Conservation (phyloP, 306 rosid species). For the Cercis canadensis region DNA sequence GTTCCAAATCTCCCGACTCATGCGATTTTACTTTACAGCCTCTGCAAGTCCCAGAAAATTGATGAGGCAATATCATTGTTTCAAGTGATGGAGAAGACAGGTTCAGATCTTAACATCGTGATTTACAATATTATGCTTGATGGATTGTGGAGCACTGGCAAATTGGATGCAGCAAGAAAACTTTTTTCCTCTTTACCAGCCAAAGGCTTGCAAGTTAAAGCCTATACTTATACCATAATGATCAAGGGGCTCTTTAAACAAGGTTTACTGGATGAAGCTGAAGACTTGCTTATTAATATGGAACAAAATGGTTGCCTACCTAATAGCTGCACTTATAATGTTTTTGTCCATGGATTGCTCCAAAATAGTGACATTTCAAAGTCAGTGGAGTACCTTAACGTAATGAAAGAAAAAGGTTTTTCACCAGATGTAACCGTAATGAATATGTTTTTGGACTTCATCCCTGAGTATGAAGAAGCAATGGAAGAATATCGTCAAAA, state of each 20-base stretch:
- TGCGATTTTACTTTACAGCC: background rate
- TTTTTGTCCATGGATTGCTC: too few species aligned
- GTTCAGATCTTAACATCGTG: background rate
- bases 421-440: background rate
- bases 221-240: too few species aligned
- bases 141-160: background rate
- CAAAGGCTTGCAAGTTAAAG: background rate
- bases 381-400: background rate
- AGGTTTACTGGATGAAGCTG: too few species aligned
- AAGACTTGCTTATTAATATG: background rate
- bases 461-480: background rate
- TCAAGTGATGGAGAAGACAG: background rate
- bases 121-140: background rate
- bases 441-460: background rate
- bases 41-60: background rate
- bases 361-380: too few species aligned
- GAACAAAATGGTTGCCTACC: background rate
- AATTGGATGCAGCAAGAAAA: background rate
- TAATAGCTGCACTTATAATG: background rate
- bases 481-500: background rate
- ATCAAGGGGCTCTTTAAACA: too few species aligned
- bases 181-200: background rate
- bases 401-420: background rate
- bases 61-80: background rate
- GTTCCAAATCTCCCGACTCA: conserved; percentile 1